Percentiles rank a stretch among this genome's conserved stretches.
phyloP scores from a whole-genome alignment of 805 yeast genomes.

The Zygoascus tannicola region DNA sequence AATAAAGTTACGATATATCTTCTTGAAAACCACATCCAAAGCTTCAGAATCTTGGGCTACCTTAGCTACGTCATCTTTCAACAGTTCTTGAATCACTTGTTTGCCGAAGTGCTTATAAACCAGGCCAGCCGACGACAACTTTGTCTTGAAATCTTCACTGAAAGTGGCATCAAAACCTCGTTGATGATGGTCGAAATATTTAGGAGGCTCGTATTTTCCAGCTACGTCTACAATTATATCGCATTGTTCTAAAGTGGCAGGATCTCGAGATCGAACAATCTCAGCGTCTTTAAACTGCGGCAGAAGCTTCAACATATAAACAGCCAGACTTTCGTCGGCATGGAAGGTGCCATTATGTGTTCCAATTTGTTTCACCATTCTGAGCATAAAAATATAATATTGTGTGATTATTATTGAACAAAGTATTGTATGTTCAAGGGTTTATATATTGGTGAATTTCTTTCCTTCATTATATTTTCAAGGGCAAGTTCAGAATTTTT shows the following conservation, averaged over 20 bases:
- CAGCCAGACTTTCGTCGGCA: slow-evolving; percentile 95
- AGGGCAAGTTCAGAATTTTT: too few species aligned
- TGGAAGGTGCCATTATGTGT: slow-evolving; percentile 80
- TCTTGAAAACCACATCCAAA: slow-evolving; percentile 58
- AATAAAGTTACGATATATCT: slow-evolving; percentile 76
- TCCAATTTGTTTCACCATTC: slow-evolving; percentile 40
- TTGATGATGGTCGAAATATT: slow-evolving; percentile 94
- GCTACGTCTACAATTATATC: slow-evolving; percentile 94
- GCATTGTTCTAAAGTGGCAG: slow-evolving; percentile 70
- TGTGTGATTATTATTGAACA: too few species aligned
- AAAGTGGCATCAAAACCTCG: slow-evolving; percentile 79
- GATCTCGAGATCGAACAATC: slow-evolving; percentile 76
- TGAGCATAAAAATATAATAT: neutral
- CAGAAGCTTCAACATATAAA: slow-evolving; percentile 65
- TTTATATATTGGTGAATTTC: too few species aligned
- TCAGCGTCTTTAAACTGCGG: slow-evolving; percentile 60
- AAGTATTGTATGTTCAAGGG: too few species aligned
- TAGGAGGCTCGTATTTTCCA: slow-evolving; percentile 78
- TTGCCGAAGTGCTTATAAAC: slow-evolving; percentile 58
- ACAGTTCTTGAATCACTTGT: slow-evolving; percentile 35
- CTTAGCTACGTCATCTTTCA: slow-evolving; percentile 27
- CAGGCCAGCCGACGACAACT: slow-evolving; percentile 88
- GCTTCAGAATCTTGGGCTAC: slow-evolving; percentile 30
- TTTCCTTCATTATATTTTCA: too few species aligned
- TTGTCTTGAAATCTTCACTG: slow-evolving; percentile 48